phyloP scores from a whole-genome alignment of 305 asterid species.

The Solanum aculeatissimum region DNA sequence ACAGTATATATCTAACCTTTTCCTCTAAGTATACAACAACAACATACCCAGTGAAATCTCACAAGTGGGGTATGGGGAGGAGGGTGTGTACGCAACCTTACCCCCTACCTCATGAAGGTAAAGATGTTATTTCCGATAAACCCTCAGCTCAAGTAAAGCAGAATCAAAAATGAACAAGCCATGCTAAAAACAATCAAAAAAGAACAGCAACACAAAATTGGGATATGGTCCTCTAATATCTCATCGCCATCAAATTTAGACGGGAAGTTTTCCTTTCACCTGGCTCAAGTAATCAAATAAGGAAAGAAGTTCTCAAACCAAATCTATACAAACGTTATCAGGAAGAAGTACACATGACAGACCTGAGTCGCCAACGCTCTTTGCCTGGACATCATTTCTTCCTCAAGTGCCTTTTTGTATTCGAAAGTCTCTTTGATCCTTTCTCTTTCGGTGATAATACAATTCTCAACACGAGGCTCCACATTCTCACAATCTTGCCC shows the following conservation, averaged over 20 bases:
- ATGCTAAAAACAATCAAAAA: too few relatives aligned
- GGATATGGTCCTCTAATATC: neutral
- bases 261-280: neutral
- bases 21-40: neutral
- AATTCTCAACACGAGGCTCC: conserved; percentile 5
- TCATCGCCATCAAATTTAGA: neutral
- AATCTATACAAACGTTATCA: neutral
- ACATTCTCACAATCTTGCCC: neutral
- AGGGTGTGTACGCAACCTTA: too few relatives aligned
- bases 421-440: conserved; percentile 85
- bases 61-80: too few relatives aligned
- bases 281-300: neutral
- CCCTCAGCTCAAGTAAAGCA: too few relatives aligned
- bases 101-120: too few relatives aligned
- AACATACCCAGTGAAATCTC: too few relatives aligned
- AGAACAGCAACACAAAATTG: neutral
- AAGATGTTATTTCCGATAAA: too few relatives aligned
- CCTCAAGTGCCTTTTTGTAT: conserved; percentile 63
- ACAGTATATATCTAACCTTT: neutral
- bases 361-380: conserved; percentile 67
- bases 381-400: conserved; percentile 72
- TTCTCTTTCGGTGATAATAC: conserved; percentile 47
- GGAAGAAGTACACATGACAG: conserved; percentile 2
- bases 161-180: too few relatives aligned
- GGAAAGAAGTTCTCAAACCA: neutral